A percentile compares a stretch with the other conserved stretches of the same genome.
phyloP scores from a whole-genome alignment of 257 asterid species.

The Leonotis leonurus region DNA sequence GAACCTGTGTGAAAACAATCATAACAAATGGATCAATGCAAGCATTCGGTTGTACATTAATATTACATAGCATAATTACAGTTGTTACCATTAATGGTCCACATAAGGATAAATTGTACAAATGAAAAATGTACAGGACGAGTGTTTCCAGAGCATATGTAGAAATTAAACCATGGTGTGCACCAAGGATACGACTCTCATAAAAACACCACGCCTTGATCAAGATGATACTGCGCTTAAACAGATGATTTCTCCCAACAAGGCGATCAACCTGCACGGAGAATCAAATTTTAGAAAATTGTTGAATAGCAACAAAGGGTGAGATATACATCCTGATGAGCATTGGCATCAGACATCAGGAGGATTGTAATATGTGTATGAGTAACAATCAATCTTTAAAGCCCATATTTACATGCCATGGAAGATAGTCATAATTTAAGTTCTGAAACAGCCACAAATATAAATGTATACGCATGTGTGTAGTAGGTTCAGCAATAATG shows the following conservation, averaged over 20 bases:
- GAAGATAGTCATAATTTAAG: too few species aligned
- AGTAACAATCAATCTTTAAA: too few species aligned
- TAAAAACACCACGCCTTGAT: slow-evolving; percentile 77
- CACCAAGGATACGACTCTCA: slow-evolving; percentile 83
- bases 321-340: too few species aligned
- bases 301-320: too few species aligned
- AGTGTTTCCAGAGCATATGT: slow-evolving; percentile 48
- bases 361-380: too few species aligned
- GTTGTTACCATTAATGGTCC: slow-evolving; percentile 54
- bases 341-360: too few species aligned
- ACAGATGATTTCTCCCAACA: slow-evolving; percentile 68
- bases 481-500: too few species aligned
- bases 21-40: slow-evolving; percentile 9
- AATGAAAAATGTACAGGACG: slow-evolving; percentile 34
- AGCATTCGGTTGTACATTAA: background rate
- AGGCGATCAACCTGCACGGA: slow-evolving; percentile 62
- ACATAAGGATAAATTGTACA: slow-evolving; percentile 27
- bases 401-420: too few species aligned
- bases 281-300: background rate
- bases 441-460: too few species aligned
- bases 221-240: slow-evolving; percentile 69
- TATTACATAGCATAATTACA: background rate
- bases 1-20: slow-evolving; percentile 38
- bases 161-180: slow-evolving; percentile 73
- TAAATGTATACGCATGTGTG: too few species aligned